Base-by-base conservation (phyloP, 2,329 filamentous ascomycete genomes). In the Neopestalotiopsis clavispora region DNA sequence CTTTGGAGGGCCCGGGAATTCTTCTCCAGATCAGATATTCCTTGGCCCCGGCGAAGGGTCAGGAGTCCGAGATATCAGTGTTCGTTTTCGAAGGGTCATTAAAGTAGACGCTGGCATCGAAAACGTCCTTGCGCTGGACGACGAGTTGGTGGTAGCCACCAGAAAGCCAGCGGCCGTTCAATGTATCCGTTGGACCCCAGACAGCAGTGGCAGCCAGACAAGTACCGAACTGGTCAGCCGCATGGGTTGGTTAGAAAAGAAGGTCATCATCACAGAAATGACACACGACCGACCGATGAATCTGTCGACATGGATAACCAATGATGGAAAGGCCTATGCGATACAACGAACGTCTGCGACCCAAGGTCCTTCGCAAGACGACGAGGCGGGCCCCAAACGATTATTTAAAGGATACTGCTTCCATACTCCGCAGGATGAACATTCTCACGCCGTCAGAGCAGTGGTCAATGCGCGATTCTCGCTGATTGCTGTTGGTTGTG, bases 281-380 rank as follows among this genome's bases (percentile, higher is more conserved):
- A 92, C 95, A 1, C 91, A 97, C 78, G 96, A 99, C 79, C 89
- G 95, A 70, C 95, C 96, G 0, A 99, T 99, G 95, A 98, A 97
- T 75, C 85, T 99, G 13, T 91, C 93, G 10, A 94, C 95, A 10
- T 99, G 96, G 96, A 89, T 97, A 68, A 96, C 94, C 4, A 92
- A 86, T 75, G 94, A 97, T 75, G 96, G 96, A 6, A 90, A 90
- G 78, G 94, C 91, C 1, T 98, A 97, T 80, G 95, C 95, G 20
- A 95, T 98, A 30, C 96, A 98, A 80, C 90, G 94, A 69, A 84
- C 89, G 56, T 78, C 83, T 3, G 80, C 84, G 14, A 56, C 57
- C 10, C 69, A 68, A 32, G 57, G 65, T 28, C 52, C 38, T 28
- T 62, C 40, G 1, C 78, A 77, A 20, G 78, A 78, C 34, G 80